Evolutionary conservation across 345 rosid species (phyloP), one percentile per base, ranked within the genome.

Genomic region (Populus pruinosa): DNA sequence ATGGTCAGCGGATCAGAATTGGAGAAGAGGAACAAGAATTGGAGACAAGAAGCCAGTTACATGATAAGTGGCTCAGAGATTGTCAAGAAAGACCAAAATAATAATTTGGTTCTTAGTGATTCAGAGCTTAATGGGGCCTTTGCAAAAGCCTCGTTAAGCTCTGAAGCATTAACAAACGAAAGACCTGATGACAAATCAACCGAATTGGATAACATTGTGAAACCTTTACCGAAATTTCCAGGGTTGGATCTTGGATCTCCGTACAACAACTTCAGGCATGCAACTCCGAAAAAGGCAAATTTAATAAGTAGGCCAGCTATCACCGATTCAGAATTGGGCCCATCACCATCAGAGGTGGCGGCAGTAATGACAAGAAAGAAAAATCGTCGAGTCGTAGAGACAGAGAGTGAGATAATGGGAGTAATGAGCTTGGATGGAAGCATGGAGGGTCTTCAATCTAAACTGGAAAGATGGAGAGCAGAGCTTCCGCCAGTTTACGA

Each of bases 331-430:
- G 97, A 96, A 29, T 62, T 92, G 71, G 99, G 98, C 11, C 98
- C 98, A 0, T 93, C 98, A 1, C 88, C 97, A 0, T 96, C 98
- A 2, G 99, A 92, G 81, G 93, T 96, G 76, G 97, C 94, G 8
- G 88, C 90, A 5, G 87, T 72, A 1, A 69, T 91, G 79, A 88
- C 89, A 21, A 83, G 59, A 12, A 90, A 69, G 55, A 88, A 85
- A 71, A 78, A 76, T 10, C 73, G 67, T 59, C 78, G 71, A 0
- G 44, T 49, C 6, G 85, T 77, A 55, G 97, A 89, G 8, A 73
- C 76, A 0, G 98, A 89, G 81, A 89, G 94, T 33, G 87, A 92
- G 1, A 74, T 83, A 9, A 64, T 83, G 11, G 87, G 83, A 23
- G 91, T 77, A 0, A 87, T 92, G 96, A 87, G 92, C 68, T 43